Base-by-base conservation (phyloP, 2,329 filamentous ascomycete species). In the Exophiala xenobiotica region DNA sequence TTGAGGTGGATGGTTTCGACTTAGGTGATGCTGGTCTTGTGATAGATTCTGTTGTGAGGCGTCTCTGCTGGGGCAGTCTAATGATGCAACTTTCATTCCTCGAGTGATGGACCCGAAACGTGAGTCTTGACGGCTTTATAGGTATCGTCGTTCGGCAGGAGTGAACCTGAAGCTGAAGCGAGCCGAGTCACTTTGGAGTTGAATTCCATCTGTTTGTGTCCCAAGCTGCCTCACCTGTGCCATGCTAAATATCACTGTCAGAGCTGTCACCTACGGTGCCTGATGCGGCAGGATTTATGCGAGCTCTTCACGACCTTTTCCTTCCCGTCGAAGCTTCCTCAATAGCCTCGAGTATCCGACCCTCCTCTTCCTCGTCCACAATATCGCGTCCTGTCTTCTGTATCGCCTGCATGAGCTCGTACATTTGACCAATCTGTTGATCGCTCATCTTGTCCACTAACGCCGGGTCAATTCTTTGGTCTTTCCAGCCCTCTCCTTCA, bases 361-460 rank as follows among this genome's bases (percentile, higher is more conserved):
- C 49, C 14, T 56, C 52, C 47, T 60, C 52, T 47, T 73, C 70
- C 24, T 70, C 66, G 47, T 77, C 75, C 49, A 73, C 73, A 44
- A 76, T 76, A 44, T 73, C 71, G 18, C 72, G 63, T 8, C 75
- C 76, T 54, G 74, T 70, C 60, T 78, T 77, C 52, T 76, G 73
- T 47, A 96, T 95, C 2, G 88, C 82, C 68, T 87, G 81, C 90
- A 96, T 95, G 50, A 99, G 76, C 67, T 97, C 92, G 66, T 96
- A 96, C 61, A 99, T 74, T 70, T 99, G 93, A 1, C 86, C 88
- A 46, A 97, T 76, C 72, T 99, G 93, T 68, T 97, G 87, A 67
- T 97, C 91, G 68, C 88, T 97, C 90, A 97, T 88, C 71, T 96
- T 96, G 54, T 90, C 85, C 49, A 97, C 76, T 71, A 96, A 31